Base-by-base conservation (phyloP, 768 basidiomycete species). In the Mycena pura region DNA sequence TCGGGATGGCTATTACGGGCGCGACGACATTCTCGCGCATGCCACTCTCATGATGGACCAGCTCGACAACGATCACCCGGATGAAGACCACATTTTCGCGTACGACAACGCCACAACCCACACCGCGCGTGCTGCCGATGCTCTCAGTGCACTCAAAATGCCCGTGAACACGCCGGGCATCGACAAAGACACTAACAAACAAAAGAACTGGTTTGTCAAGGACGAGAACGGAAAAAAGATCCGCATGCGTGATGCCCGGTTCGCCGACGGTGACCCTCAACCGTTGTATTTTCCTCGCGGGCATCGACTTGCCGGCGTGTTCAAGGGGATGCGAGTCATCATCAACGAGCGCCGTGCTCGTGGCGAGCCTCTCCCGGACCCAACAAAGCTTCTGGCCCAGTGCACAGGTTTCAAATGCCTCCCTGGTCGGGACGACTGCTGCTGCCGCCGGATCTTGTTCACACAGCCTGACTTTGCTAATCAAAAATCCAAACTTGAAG, bases 41-140 rank as follows among this genome's bases (percentile, higher is more conserved):
- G 25, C 27, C 3, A 39, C 36, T 3, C 7, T 10, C 5, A 38
- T 38, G 17, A 51, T 51, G 50, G 50, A 39, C 17, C 38, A 39
- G 11, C 17, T 51, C 3, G 50, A 39, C 8, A 17, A 28, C 25
- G 21, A 14, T 19, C 27, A 13, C 7, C 50, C 25, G 1, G 3
- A 51, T 14, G 50, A 51, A 11, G 8, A 15, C 2, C 50, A 51
- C 29, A 38, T 28, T 10, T 40, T 53, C n/a, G 40, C 19, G 3
- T 53, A 41, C 17, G 51, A 53, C 21, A 53, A 53, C 9, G 40
- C 51, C 8, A 53, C 17, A 22, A 53, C 40, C 6, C 51, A 53
- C 10, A 41, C 40, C 6, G 40, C 27, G 11, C 51, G 40, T 4
- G 39, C 51, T 4, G 28, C 39, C 7, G 21, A 53, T 43, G 51